A percentile compares a stretch with the other conserved stretches of the same genome.
Conservation (phyloP, 2,329 filamentous ascomycete species). For the Hypoxylon sp. region DNA sequence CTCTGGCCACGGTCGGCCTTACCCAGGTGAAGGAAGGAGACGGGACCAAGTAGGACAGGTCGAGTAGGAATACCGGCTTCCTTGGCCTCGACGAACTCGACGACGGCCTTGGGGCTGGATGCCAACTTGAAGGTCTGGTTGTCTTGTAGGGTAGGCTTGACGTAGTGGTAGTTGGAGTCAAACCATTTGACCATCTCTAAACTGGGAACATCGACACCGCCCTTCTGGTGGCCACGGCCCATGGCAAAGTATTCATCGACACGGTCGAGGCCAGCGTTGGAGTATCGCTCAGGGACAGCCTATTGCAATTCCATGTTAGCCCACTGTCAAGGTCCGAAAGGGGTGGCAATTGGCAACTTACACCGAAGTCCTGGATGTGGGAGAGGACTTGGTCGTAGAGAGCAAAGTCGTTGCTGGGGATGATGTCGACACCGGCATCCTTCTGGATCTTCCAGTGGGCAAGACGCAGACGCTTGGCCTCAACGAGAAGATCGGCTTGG, state of each 20-base stretch:
- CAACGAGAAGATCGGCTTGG: conserved; percentile 85
- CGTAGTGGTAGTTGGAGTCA: conserved; percentile 99
- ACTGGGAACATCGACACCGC: conserved; percentile 88
- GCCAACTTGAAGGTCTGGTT: conserved; percentile 94
- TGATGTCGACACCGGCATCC: conserved; percentile 95
- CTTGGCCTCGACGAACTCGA: conserved; percentile 97
- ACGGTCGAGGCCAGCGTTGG: conserved; percentile 83
- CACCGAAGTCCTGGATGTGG: conserved; percentile 98
- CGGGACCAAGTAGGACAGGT: conserved; percentile 92
- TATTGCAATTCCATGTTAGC: conserved; percentile 50
- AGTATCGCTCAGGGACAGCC: conserved; percentile 93
- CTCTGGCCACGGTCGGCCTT: conserved; percentile 97
- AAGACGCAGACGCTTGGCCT: conserved; percentile 96
- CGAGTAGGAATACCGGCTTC: conserved; percentile 92
- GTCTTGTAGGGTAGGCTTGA: conserved; percentile 98
- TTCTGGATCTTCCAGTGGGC: conserved; percentile 99
- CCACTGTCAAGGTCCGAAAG: background rate
- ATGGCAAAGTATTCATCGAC: conserved; percentile 99
- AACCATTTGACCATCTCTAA: conserved; percentile 99
- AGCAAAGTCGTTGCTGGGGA: conserved; percentile 99
- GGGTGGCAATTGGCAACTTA: conserved; percentile 57
- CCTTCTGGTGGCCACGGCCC: conserved; percentile 98
- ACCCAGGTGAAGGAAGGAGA: conserved; percentile 96
- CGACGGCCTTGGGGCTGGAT: conserved; percentile 89
- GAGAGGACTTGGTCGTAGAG: conserved; percentile 98